Conservation (phyloP, 108 stramenopile genomes). For the Nitzschia inconspicua region DNA sequence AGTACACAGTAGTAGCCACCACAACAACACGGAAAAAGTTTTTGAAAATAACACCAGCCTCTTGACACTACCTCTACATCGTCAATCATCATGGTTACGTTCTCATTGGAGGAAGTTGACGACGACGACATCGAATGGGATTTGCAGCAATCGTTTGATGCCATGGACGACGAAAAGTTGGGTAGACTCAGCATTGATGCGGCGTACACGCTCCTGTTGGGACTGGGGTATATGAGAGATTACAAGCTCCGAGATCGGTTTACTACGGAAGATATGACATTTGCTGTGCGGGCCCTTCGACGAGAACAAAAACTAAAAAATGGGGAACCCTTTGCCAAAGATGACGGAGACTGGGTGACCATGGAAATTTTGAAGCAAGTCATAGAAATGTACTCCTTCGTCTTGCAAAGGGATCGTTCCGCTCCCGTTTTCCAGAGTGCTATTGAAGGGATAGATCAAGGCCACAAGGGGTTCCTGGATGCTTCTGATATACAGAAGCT, state of each 20-base stretch:
- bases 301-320: not conserved
- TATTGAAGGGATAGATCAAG: not conserved
- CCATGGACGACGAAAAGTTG: constrained; percentile 25
- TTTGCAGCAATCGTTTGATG: constrained; percentile 25
- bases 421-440: not conserved
- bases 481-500: not conserved
- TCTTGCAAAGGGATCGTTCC: not conserved
- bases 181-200: constrained; percentile 16
- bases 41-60: no score
- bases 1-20: no score
- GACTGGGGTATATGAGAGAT: constrained; percentile 19
- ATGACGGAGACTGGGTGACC: not conserved
- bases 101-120: not conserved
- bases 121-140: constrained; percentile 9
- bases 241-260: not conserved
- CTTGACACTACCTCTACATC: no score
- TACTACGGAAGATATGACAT: not conserved
- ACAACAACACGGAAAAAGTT: no score
- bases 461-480: not conserved
- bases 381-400: not conserved
- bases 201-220: constrained; percentile 26
- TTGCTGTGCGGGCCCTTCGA: not conserved
- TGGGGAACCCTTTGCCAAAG: no score
- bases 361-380: not conserved
- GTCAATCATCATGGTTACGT: not conserved